Conservation (phyloP, 345 rosid species). For the Eucalyptus marginata region DNA sequence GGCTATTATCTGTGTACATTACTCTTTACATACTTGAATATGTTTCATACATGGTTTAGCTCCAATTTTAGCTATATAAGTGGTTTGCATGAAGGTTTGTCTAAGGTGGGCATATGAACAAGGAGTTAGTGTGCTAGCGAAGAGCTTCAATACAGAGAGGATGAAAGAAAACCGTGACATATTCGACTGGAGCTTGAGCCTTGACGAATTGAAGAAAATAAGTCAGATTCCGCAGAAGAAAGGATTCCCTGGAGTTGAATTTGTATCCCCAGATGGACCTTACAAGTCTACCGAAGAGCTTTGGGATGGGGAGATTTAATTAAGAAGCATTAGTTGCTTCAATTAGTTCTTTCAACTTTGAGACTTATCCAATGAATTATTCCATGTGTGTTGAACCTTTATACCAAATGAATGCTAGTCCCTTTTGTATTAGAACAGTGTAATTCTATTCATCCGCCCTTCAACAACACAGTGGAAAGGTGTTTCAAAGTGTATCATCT, state of each 20-base stretch:
- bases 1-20: not conserved
- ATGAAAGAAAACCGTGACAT: conserved; percentile 10
- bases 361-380: not conserved
- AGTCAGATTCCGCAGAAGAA: conserved; percentile 4
- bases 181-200: conserved; percentile 14
- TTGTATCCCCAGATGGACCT: conserved; percentile 3
- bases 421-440: not conserved
- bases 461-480: not conserved
- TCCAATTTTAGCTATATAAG: not conserved
- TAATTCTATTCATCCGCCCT: not conserved
- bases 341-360: not conserved
- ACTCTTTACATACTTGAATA: not conserved
- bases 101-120: conserved; percentile 26
- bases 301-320: conserved; percentile 16
- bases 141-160: conserved; percentile 16
- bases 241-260: not conserved
- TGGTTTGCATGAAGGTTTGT: not conserved
- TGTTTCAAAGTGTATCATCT: not conserved
- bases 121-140: conserved; percentile 8
- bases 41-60: not conserved
- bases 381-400: not conserved
- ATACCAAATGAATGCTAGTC: not conserved
- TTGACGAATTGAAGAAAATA: conserved; percentile 3
- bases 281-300: conserved; percentile 9
- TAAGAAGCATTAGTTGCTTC: not conserved